Evolutionary conservation across 73 alveolate genomes (phyloP).

Genomic region (Stentor coeruleus): DNA sequence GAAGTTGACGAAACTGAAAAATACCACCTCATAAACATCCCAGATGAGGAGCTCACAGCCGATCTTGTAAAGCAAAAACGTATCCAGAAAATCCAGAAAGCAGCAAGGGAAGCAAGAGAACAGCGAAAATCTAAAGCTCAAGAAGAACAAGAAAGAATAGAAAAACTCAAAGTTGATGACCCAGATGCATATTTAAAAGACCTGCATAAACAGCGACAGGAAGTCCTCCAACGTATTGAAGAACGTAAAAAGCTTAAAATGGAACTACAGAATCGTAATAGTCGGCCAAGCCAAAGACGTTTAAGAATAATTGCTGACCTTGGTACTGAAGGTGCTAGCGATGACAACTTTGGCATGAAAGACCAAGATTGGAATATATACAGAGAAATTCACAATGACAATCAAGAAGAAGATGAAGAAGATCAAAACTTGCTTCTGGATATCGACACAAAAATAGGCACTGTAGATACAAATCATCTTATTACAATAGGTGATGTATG

Average conservation of each 20-base stretch:
- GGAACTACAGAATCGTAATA: constrained; percentile 81
- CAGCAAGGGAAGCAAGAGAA: constrained; percentile 70
- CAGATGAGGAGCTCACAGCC: constrained; percentile 79
- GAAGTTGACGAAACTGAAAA: constrained; percentile 73
- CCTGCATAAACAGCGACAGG: constrained; percentile 70
- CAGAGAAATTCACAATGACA: constrained; percentile 77
- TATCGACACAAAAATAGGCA: constrained; percentile 75
- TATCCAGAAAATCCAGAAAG: constrained; percentile 88
- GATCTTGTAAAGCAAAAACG: constrained; percentile 83
- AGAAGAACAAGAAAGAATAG: constrained; percentile 74
- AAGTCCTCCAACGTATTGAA: constrained; percentile 63
- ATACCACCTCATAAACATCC: constrained; percentile 71
- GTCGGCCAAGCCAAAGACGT: constrained; percentile 73
- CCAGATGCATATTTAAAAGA: constrained; percentile 70
- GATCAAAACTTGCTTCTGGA: constrained; percentile 75
- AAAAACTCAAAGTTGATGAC: constrained; percentile 65
- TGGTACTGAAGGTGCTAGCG: constrained; percentile 66
- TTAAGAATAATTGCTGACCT: constrained; percentile 81
- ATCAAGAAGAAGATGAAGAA: constrained; percentile 82
- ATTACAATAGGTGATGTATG: constrained; percentile 55
- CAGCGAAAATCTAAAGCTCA: constrained; percentile 64
- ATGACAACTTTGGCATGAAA: constrained; percentile 84
- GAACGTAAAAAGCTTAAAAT: constrained; percentile 73
- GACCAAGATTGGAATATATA: constrained; percentile 95
- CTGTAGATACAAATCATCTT: constrained; percentile 67